Percentiles rank a stretch among this genome's conserved stretches.
These are phyloP conservation scores for Spatholobus suberectus DNA, from an alignment of 306 rosid genomes.

Conservation along the genomic window DNA sequence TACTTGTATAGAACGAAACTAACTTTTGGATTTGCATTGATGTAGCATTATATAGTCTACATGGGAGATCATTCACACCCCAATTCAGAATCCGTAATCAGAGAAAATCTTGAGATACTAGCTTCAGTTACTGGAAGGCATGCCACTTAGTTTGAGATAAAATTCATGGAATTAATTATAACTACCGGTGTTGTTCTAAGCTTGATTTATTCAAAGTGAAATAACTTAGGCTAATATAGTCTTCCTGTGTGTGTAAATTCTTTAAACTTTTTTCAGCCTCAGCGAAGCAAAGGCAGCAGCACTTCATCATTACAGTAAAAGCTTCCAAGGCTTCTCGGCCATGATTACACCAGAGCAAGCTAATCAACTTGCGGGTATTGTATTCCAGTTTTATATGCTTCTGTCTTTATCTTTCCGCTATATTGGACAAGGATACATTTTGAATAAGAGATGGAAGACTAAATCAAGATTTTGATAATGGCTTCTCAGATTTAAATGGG, in stretches of 20 bases:
- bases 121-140: slow-evolving; percentile 71
- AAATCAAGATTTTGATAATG: neutral
- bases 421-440: slow-evolving; percentile 5
- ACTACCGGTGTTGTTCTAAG: neutral
- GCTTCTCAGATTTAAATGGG: neutral
- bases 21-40: slow-evolving; percentile 21
- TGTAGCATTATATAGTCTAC: slow-evolving; percentile 73
- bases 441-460: neutral
- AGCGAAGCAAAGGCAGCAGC: slow-evolving; percentile 54
- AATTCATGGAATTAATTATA: slow-evolving; percentile 1
- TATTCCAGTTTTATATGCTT: slow-evolving; percentile 9
- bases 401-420: neutral
- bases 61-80: slow-evolving; percentile 73
- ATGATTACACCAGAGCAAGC: slow-evolving; percentile 70
- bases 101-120: slow-evolving; percentile 68
- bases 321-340: slow-evolving; percentile 78
- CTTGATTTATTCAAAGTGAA: slow-evolving; percentile 5
- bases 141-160: neutral
- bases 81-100: slow-evolving; percentile 61
- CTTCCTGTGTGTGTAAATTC: neutral
- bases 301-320: slow-evolving; percentile 68
- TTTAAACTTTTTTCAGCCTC: slow-evolving; percentile 54
- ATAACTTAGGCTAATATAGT: neutral
- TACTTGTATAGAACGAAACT: slow-evolving; percentile 29
- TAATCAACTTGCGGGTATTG: slow-evolving; percentile 58